Base-by-base conservation (phyloP, 345 rosid species). In the Moricandia moricandioides region DNA sequence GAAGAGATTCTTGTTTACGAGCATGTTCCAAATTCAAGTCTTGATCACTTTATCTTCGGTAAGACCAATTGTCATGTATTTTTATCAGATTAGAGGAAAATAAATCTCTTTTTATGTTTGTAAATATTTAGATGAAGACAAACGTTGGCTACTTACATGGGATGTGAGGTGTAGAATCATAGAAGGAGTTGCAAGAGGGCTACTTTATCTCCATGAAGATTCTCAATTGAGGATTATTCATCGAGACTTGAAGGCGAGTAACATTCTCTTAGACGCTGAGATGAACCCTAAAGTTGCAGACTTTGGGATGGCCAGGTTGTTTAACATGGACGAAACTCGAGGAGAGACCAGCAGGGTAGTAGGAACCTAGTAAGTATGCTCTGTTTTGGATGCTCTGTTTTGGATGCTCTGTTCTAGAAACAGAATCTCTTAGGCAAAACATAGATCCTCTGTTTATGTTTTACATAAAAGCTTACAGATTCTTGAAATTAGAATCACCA, bases 1-100 rank as follows among this genome's bases (percentile, higher is more conserved):
- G 86, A 86, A 55, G 82, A 71, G 75, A 81, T 88, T 79, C 80
- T 88, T 58, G 72, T 88, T 3, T 86, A 86, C 18, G 90, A 88
- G 57, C 86, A 77, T 65, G 74, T 86, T 18, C 84, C 84, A 1
- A 82, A 86, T 40, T 71, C 57, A 72, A 88, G 88, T 77, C 82
- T 85, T 74, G 88, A 86, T 69, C 79, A 37, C 29, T 82, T 78
- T 43, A 78, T 86, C 37, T 88, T 84, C 33, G 81, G 90, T 85
- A 67, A 72, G 73, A 60, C 5, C 3, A 0, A 8, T 7, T 16
- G 8, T 1, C 16, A 18, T 64, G 27, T 34, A 4, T n/a, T 51
- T 45, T 14, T 13, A 31, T 2, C 57, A 31, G 14, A 13, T 0
- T 60, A 31, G 1, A 14, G 7, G 34, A 16, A 3, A 8, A 37